Evolutionary conservation across 1,284 basidiomycete species (phyloP).

Genomic region (Ustilago lituana): DNA sequence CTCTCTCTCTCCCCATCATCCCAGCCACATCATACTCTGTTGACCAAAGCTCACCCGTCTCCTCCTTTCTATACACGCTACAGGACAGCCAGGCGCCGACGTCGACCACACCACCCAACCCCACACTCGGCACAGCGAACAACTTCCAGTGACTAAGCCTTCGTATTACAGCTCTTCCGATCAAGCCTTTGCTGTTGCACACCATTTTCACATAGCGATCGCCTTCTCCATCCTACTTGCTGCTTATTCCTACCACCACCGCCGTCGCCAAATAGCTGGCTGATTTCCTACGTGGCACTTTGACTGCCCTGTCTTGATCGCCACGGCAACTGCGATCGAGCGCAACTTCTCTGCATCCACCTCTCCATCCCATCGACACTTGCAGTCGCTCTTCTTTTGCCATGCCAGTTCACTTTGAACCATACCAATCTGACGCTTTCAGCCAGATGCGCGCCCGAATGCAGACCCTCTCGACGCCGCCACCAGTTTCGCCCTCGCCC

Average conservation of each 20-base stretch:
- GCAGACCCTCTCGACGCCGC: slow-evolving; percentile 11
- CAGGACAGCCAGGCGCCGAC: too few relatives aligned
- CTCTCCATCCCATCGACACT: not conserved
- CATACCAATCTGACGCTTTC: slow-evolving; percentile 19
- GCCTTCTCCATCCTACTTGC: too few relatives aligned
- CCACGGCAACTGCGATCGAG: not conserved
- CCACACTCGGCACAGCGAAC: too few relatives aligned
- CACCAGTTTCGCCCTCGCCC: not conserved
- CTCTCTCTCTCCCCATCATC: not conserved
- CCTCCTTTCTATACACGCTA: not conserved
- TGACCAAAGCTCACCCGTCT: too few relatives aligned
- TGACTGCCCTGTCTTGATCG: not conserved
- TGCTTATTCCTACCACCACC: too few relatives aligned
- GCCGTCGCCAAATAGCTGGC: not conserved
- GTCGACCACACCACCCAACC: too few relatives aligned
- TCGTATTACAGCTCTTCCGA: too few relatives aligned
- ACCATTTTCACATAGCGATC: not conserved
- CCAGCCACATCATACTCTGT: too few relatives aligned
- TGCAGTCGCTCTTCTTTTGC: not conserved
- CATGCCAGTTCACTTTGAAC: slow-evolving; percentile 3
- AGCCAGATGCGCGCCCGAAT: slow-evolving; percentile 9
- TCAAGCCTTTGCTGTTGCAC: too few relatives aligned
- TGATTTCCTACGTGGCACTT: not conserved
- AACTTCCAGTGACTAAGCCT: too few relatives aligned
- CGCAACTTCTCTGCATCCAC: not conserved